Evolutionary conservation across 257 asterid genomes (phyloP), one percentile per base, ranked within the genome.

Genomic region (Solanum ossicruentum): DNA sequence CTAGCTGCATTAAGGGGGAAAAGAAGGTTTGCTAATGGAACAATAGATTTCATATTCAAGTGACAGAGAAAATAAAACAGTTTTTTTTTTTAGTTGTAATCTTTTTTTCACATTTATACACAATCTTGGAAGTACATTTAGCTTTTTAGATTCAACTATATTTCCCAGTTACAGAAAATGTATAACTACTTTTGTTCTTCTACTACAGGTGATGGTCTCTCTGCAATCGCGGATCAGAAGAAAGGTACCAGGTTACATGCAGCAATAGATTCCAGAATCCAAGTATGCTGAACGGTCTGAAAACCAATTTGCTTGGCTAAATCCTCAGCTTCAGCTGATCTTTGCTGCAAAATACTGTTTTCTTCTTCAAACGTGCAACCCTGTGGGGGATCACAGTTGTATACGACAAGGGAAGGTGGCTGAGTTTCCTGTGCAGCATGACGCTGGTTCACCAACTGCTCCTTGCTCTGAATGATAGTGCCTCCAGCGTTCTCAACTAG

Each of bases 221-320:
- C 28, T 39, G 66, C n/a, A 17, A 47, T 15, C 8, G 13, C 71
- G 55, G 58, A 80, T 12, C 13, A 67, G 45, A 81, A 70, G 85
- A 49, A 69, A 57, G 95, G 93, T 85, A 88, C 87, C 85, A 91
- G 67, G 69, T 86, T 85, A 80, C 92, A 89, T 10, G 93, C 97
- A 84, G 98, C 96, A 84, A 97, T 91, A 2, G 97, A 91, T 86
- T 97, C 99, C 91, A 97, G 84, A 86, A 97, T 93, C 99, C 98
- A 97, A 7, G 97, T 94, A 89, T 94, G 98, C 20, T 92, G 92
- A 85, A 91, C 77, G 73, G 86, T 91, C 57, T 23, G 88, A 75
- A 91, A 90, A 17, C 87, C 87, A 0, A 87, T 83, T 63, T 56
- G 84, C 20, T 73, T 86, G 69, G 93, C 93, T 36, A 90, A 69